phyloP scores from a whole-genome alignment of 1,284 basidiomycete genomes.

The Ceratobasidium sp. region DNA sequence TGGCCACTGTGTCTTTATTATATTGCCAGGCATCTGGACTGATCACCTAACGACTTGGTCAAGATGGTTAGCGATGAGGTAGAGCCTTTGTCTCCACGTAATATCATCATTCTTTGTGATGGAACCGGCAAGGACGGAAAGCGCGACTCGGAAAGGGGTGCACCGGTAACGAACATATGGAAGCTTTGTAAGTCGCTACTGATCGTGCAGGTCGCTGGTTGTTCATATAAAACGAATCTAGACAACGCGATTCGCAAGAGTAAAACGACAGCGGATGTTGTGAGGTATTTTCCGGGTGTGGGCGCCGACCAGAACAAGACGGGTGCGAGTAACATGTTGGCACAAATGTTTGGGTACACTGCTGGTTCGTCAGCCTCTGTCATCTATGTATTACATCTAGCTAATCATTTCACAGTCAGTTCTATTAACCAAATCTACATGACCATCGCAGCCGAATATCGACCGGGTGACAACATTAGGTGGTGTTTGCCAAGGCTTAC shows the following conservation, averaged over 20 bases:
- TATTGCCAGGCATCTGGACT: too few species aligned
- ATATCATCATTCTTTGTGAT: slow-evolving; percentile 22
- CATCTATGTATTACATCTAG: too few species aligned
- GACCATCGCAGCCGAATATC: neutral
- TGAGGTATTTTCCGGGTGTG: neutral
- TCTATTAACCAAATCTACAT: slow-evolving; percentile 3
- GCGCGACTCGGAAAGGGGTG: neutral
- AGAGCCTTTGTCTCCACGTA: neutral
- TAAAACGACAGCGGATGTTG: neutral
- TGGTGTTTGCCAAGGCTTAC: neutral
- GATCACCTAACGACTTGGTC: too few species aligned
- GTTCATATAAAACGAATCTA: neutral
- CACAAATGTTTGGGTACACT: slow-evolving; percentile 6
- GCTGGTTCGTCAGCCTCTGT: neutral
- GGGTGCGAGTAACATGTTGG: neutral
- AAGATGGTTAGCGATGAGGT: neutral
- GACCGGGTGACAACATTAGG: slow-evolving; percentile 8
- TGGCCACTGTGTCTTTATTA: too few species aligned
- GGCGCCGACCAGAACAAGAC: neutral
- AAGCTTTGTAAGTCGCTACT: neutral
- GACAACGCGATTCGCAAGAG: neutral
- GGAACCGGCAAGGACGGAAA: slow-evolving; percentile 21
- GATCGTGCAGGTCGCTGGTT: neutral
- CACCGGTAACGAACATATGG: slow-evolving; percentile 13
- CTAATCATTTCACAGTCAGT: neutral